A percentile compares a stretch with the other conserved stretches of the same genome.
Conservation (phyloP, 2,329 filamentous ascomycete genomes). For the Talaromyces sp. region DNA sequence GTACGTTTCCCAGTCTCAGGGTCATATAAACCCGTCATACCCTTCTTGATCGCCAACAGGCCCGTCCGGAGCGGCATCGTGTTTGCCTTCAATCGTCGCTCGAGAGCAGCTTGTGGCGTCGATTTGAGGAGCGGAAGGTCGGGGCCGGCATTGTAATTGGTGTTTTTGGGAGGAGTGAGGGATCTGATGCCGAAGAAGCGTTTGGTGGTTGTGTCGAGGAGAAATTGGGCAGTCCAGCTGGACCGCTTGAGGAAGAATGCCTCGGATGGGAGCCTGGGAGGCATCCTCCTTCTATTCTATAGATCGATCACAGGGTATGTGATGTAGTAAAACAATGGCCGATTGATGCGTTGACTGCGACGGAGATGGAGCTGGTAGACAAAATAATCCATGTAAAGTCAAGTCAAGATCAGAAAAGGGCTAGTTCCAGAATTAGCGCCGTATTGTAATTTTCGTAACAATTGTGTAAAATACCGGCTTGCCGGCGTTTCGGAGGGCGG, state of each 20-base stretch:
- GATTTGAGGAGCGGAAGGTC: constrained; percentile 54
- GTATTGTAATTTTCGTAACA: constrained; percentile 3
- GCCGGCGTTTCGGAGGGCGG: constrained; percentile 3
- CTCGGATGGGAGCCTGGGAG: constrained; percentile 23
- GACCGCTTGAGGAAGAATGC: constrained; percentile 33
- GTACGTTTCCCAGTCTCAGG: constrained; percentile 70
- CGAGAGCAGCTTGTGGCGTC: constrained; percentile 58
- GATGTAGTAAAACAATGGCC: not conserved
- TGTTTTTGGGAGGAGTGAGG: constrained; percentile 53
- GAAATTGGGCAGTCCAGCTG: constrained; percentile 28
- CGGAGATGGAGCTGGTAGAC: not conserved
- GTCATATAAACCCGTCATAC: constrained; percentile 91
- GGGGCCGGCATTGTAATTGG: constrained; percentile 55
- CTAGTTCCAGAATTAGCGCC: not conserved
- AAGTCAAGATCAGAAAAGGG: not conserved
- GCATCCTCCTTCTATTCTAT: constrained; percentile 8
- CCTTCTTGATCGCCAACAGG: constrained; percentile 83
- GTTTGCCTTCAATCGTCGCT: constrained; percentile 52
- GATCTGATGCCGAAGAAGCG: constrained; percentile 56
- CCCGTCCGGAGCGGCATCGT: constrained; percentile 70
- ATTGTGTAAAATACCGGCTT: constrained; percentile 1
- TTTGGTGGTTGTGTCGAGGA: constrained; percentile 28
- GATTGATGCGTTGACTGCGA: not conserved
- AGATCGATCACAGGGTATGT: constrained; percentile 14
- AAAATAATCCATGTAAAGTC: constrained; percentile 7